These are phyloP conservation scores for Phlebiopsis gigantea DNA, from an alignment of 768 basidiomycete genomes.

Conservation along the genomic window DNA sequence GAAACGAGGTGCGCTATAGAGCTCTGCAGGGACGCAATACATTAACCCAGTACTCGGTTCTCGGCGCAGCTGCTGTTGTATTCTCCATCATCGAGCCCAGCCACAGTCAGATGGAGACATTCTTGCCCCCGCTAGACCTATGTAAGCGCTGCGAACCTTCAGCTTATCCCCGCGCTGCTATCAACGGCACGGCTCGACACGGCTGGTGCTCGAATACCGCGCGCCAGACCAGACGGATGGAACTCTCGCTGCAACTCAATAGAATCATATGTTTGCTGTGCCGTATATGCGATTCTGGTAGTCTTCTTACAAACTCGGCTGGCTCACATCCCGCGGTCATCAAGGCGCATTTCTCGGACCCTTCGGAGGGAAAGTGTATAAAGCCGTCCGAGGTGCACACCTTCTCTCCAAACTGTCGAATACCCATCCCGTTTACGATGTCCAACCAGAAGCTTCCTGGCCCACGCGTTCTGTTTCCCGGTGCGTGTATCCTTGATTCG, in stretches of 20 bases:
- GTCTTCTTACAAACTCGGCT: too few relatives aligned
- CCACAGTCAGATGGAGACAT: not conserved
- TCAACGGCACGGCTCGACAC: too few relatives aligned
- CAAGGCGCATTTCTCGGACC: too few relatives aligned
- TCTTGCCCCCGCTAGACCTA: not conserved
- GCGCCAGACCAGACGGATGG: too few relatives aligned
- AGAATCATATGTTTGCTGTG: not conserved
- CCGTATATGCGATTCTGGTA: too few relatives aligned
- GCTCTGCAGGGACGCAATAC: not conserved
- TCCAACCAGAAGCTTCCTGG: not conserved
- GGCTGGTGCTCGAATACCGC: too few relatives aligned
- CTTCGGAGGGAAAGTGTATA: too few relatives aligned
- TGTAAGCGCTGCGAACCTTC: too few relatives aligned
- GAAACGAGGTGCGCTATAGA: not conserved
- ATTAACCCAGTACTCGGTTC: not conserved
- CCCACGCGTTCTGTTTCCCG: not conserved
- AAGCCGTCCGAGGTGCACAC: not conserved
- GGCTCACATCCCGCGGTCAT: too few relatives aligned
- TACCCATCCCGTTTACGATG: not conserved
- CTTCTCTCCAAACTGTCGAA: not conserved
- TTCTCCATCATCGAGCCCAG: not conserved
- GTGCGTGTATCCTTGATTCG: not conserved
- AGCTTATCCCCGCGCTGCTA: too few relatives aligned
- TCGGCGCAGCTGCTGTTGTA: not conserved
- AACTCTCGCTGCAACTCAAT: not conserved